phyloP scores from a whole-genome alignment of 441 rosid species.

The Erodium texanum region DNA sequence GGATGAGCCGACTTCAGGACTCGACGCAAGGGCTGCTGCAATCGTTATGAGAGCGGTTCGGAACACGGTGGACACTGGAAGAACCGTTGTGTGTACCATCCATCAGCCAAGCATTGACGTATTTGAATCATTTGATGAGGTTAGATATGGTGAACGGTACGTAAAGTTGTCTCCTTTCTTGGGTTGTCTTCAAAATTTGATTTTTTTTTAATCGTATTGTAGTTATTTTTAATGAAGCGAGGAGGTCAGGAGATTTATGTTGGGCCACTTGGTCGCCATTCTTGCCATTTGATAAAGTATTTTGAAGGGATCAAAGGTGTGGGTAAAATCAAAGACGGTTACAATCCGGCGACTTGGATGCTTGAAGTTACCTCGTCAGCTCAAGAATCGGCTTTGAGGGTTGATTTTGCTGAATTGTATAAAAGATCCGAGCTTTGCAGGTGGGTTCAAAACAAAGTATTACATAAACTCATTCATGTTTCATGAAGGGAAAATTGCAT shows the following conservation, averaged over 20 bases:
- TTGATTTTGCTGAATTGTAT: constrained; percentile 4
- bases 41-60: neutral
- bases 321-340: constrained; percentile 27
- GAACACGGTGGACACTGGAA: neutral
- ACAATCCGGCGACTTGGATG: constrained; percentile 39
- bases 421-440: constrained; percentile 24
- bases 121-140: neutral
- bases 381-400: constrained; percentile 21
- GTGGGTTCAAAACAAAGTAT: constrained; percentile 4
- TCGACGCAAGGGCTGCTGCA: neutral
- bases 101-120: neutral
- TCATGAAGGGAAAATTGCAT: no score
- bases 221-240: constrained; percentile 22
- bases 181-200: no score
- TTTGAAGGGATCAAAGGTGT: constrained; percentile 30
- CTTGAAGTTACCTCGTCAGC: constrained; percentile 24
- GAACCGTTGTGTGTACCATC: neutral
- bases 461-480: no score
- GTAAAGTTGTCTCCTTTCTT: no score
- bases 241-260: constrained; percentile 34
- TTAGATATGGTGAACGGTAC: no score
- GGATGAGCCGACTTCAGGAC: neutral
- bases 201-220: neutral
- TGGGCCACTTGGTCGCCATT: constrained; percentile 10
- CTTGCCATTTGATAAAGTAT: constrained; percentile 24